These are phyloP conservation scores for Neurospora sp. DNA, from an alignment of 2,329 filamentous ascomycete genomes.

Conservation along the genomic window DNA sequence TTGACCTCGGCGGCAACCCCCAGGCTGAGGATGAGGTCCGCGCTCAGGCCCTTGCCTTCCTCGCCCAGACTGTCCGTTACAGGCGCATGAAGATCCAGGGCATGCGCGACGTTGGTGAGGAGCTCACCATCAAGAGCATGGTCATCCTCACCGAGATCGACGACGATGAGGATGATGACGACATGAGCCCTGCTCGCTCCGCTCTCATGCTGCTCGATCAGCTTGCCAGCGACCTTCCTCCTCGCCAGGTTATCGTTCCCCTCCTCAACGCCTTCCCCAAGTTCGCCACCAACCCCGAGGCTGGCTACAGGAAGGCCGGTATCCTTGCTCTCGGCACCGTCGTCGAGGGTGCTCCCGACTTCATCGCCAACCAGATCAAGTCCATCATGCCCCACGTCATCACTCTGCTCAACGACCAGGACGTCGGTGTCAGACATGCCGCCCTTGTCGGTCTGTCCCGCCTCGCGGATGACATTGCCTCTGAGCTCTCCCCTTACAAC, in stretches of 20 bases:
- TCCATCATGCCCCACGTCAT: constrained; percentile 79
- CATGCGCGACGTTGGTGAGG: constrained; percentile 71
- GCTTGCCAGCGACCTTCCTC: constrained; percentile 77
- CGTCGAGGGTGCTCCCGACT: constrained; percentile 93
- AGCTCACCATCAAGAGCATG: constrained; percentile 79
- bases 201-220: constrained; percentile 84
- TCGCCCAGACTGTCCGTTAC: constrained; percentile 86
- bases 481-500: constrained; percentile 81
- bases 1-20: constrained; percentile 69
- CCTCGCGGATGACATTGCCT: constrained; percentile 84
- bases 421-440: constrained; percentile 74
- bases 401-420: constrained; percentile 72
- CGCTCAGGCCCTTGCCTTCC: constrained; percentile 82
- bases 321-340: constrained; percentile 88
- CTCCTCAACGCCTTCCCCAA: constrained; percentile 76
- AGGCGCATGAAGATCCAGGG: constrained; percentile 92
- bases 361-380: constrained; percentile 85
- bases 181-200: constrained; percentile 73
- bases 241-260: constrained; percentile 88
- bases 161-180: constrained; percentile 69
- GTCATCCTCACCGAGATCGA: constrained; percentile 85
- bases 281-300: constrained; percentile 65
- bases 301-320: constrained; percentile 77
- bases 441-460: constrained; percentile 81
- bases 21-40: constrained; percentile 75